Percentiles rank a stretch among this genome's conserved stretches.
phyloP scores from a whole-genome alignment of 1,139 yeast genomes.

The Komagataea norvegica region DNA sequence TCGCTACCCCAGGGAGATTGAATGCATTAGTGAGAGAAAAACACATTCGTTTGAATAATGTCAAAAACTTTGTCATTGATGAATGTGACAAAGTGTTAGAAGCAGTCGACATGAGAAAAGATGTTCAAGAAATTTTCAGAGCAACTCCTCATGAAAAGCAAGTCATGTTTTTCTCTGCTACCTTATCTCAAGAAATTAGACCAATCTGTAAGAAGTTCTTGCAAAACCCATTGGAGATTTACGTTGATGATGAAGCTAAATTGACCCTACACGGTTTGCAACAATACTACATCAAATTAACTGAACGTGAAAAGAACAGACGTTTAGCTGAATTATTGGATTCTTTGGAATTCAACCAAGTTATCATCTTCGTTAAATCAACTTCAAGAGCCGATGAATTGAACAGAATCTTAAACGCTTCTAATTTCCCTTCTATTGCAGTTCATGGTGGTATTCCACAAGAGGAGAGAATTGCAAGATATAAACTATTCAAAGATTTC shows the following conservation, averaged over 20 bases:
- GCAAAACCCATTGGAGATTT: constrained; percentile 96
- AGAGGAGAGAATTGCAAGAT: constrained; percentile 96
- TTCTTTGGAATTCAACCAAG: constrained; percentile 95
- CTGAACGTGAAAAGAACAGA: constrained; percentile 90
- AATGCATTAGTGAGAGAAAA: constrained; percentile 92
- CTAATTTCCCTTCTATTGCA: constrained; percentile 96
- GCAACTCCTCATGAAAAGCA: constrained; percentile 98
- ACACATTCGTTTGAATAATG: constrained; percentile 78
- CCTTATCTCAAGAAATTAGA: constrained; percentile 89
- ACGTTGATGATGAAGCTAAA: constrained; percentile 97
- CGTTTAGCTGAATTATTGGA: constrained; percentile 90
- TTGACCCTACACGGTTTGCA: constrained; percentile 97
- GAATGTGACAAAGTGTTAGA: constrained; percentile 99
- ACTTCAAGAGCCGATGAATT: constrained; percentile 90
- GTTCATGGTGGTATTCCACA: constrained; percentile 96
- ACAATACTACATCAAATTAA: constrained; percentile 88
- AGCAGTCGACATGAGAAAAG: constrained; percentile 92
- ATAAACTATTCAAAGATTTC: constrained; percentile 94
- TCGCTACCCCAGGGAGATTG: constrained; percentile 98
- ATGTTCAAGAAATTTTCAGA: constrained; percentile 96
- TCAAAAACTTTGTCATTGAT: constrained; percentile 93
- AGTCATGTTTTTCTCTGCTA: constrained; percentile 99
- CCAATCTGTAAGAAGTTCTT: constrained; percentile 97
- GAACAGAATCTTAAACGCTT: constrained; percentile 82
- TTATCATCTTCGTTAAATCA: constrained; percentile 91